Evolutionary conservation across 1,139 yeast genomes (phyloP).

Genomic region (Yamadazyma atmosphaerica): DNA sequence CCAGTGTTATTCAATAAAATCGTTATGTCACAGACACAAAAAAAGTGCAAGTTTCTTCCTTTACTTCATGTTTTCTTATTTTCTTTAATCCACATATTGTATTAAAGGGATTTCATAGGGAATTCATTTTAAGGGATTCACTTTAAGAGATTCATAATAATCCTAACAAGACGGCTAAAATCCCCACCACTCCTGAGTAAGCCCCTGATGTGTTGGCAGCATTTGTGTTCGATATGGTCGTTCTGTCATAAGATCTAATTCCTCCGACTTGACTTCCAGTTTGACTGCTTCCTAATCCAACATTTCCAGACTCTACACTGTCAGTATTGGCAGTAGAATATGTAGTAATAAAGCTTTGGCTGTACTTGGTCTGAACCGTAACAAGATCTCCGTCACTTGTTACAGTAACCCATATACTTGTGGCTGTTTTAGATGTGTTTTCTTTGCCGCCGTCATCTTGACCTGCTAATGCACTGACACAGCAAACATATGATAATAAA

Average conservation of each 20-base stretch:
- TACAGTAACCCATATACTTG: slow-evolving; percentile 37
- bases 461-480: slow-evolving; percentile 21
- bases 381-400: slow-evolving; percentile 32
- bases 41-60: not conserved
- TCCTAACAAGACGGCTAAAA: slow-evolving; percentile 4
- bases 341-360: slow-evolving; percentile 34
- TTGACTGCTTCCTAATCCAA: slow-evolving; percentile 36
- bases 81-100: too few species aligned
- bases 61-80: too few species aligned
- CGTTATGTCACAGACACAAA: not conserved
- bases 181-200: slow-evolving; percentile 10
- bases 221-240: slow-evolving; percentile 15
- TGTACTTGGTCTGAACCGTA: slow-evolving; percentile 27
- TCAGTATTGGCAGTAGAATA: slow-evolving; percentile 22
- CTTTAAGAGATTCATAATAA: not conserved
- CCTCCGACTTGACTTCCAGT: slow-evolving; percentile 35
- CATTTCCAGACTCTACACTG: slow-evolving; percentile 26
- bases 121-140: too few species aligned
- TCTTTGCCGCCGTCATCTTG: slow-evolving; percentile 23
- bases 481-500: slow-evolving; percentile 10
- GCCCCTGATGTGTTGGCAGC: slow-evolving; percentile 7
- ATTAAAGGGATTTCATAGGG: too few species aligned
- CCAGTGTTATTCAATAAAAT: not conserved
- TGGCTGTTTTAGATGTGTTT: slow-evolving; percentile 18
- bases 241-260: slow-evolving; percentile 30